phyloP scores from a whole-genome alignment of 2,329 filamentous ascomycete genomes.

The Penicillium oxalicum region DNA sequence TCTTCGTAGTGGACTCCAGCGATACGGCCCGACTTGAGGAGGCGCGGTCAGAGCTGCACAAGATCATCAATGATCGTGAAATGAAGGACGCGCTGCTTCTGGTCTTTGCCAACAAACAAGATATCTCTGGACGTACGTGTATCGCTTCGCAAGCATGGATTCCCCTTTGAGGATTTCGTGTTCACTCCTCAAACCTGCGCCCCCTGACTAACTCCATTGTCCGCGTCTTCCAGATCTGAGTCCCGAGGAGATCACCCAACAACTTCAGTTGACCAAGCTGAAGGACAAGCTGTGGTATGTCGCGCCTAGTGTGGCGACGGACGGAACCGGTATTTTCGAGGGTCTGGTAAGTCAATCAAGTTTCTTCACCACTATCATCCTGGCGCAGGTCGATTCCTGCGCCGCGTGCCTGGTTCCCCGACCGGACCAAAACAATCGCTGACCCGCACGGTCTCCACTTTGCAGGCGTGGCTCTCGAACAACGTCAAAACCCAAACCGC shows the following conservation, averaged over 20 bases:
- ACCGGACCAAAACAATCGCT: slow-evolving; percentile 10
- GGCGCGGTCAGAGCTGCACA: slow-evolving; percentile 85
- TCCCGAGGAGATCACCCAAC: slow-evolving; percentile 71
- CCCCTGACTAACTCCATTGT: slow-evolving; percentile 11
- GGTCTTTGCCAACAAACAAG: slow-evolving; percentile 99
- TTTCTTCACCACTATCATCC: neutral
- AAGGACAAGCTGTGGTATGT: slow-evolving; percentile 84
- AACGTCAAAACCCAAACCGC: slow-evolving; percentile 61
- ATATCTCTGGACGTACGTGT: slow-evolving; percentile 68
- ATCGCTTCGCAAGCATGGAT: neutral
- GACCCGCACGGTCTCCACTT: slow-evolving; percentile 12
- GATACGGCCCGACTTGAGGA: slow-evolving; percentile 89
- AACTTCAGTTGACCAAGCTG: slow-evolving; percentile 67
- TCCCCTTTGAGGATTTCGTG: neutral
- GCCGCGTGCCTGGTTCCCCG: neutral
- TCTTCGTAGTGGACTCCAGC: slow-evolving; percentile 97
- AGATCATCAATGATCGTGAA: slow-evolving; percentile 96
- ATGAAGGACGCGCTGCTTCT: slow-evolving; percentile 92
- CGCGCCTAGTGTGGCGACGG: slow-evolving; percentile 74
- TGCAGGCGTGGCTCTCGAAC: slow-evolving; percentile 68
- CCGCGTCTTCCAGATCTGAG: slow-evolving; percentile 59
- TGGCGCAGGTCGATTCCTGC: neutral
- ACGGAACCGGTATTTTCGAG: slow-evolving; percentile 73
- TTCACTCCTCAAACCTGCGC: neutral
- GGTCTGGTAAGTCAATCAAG: slow-evolving; percentile 54